phyloP scores from a whole-genome alignment of 495 filamentous ascomycete genomes.

The Penicillium salamii region DNA sequence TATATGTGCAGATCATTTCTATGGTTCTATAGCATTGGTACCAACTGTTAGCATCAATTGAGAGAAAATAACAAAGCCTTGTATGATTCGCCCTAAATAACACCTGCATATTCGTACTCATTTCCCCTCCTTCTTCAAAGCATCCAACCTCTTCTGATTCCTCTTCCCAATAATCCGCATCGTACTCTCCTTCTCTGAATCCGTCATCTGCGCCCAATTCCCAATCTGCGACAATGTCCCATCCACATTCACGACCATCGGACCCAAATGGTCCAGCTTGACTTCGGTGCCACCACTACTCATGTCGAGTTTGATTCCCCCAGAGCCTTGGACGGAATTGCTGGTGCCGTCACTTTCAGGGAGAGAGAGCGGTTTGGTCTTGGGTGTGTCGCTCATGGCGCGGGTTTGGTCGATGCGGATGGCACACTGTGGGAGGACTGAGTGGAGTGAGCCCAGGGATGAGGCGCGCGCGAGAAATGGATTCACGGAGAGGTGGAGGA shows the following conservation, averaged over 20 bases:
- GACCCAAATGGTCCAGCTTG: slow-evolving; percentile 58
- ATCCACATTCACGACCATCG: slow-evolving; percentile 66
- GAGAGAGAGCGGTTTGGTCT: slow-evolving; percentile 19
- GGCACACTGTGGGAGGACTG: slow-evolving; percentile 28
- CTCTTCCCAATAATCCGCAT: slow-evolving; percentile 60
- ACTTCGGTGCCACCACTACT: slow-evolving; percentile 44
- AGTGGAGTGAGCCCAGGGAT: slow-evolving; percentile 15
- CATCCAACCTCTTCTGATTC: slow-evolving; percentile 59
- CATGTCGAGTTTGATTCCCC: slow-evolving; percentile 40
- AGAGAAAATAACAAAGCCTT: too few species aligned
- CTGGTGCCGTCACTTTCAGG: slow-evolving; percentile 23
- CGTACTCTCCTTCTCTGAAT: slow-evolving; percentile 59
- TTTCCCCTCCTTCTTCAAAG: slow-evolving; percentile 41
- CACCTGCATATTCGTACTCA: too few species aligned
- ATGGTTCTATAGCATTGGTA: too few species aligned
- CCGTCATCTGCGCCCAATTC: slow-evolving; percentile 67
- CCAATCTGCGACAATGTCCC: slow-evolving; percentile 61
- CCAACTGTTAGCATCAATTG: too few species aligned
- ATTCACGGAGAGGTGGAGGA: slow-evolving; percentile 28
- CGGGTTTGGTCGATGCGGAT: slow-evolving; percentile 11
- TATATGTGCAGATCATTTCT: not conserved
- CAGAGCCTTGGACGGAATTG: slow-evolving; percentile 4
- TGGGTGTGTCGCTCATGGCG: slow-evolving; percentile 14
- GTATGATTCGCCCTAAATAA: too few species aligned
- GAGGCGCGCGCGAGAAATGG: slow-evolving; percentile 24